These are phyloP conservation scores for Cudoniella acicularis DNA, from an alignment of 495 filamentous ascomycete species.

Conservation along the genomic window DNA sequence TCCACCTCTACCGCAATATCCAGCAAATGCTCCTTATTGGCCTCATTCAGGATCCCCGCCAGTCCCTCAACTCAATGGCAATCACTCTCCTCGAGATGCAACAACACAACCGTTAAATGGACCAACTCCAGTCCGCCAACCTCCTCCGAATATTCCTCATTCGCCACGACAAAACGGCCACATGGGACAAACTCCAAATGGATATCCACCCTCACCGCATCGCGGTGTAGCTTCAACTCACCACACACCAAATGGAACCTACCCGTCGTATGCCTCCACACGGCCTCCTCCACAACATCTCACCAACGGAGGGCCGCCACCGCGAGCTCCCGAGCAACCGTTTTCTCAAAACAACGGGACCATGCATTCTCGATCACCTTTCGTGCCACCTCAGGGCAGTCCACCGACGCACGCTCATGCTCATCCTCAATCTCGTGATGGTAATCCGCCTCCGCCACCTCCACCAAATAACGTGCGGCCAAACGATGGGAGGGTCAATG, in stretches of 20 bases:
- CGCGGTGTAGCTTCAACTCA: slow-evolving; percentile 23
- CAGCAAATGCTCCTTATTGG: slow-evolving; percentile 32
- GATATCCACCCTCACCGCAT: slow-evolving; percentile 38
- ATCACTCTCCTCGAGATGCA: slow-evolving; percentile 30
- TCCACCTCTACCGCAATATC: slow-evolving; percentile 27
- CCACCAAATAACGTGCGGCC: slow-evolving; percentile 12
- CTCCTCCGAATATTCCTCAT: slow-evolving; percentile 3
- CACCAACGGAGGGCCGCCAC: slow-evolving; percentile 27
- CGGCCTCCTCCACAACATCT: slow-evolving; percentile 26
- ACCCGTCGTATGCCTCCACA: slow-evolving; percentile 19
- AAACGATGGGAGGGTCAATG: slow-evolving; percentile 42
- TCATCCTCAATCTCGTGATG: slow-evolving; percentile 12
- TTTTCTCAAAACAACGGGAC: slow-evolving; percentile 22
- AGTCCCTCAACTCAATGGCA: slow-evolving; percentile 39
- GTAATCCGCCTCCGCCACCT: slow-evolving; percentile 10
- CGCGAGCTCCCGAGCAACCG: slow-evolving; percentile 30
- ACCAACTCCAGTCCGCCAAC: slow-evolving; percentile 12
- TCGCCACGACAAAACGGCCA: slow-evolving; percentile 26
- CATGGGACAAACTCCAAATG: slow-evolving; percentile 15
- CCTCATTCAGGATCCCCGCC: slow-evolving; percentile 31
- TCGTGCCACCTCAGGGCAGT: slow-evolving; percentile 16
- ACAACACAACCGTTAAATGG: slow-evolving; percentile 12
- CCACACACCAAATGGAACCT: slow-evolving; percentile 22
- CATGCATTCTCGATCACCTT: slow-evolving; percentile 28
- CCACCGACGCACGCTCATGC: slow-evolving; percentile 19